Conservation (phyloP, 1,139 yeast species). For the Candida tetrigidarum region DNA sequence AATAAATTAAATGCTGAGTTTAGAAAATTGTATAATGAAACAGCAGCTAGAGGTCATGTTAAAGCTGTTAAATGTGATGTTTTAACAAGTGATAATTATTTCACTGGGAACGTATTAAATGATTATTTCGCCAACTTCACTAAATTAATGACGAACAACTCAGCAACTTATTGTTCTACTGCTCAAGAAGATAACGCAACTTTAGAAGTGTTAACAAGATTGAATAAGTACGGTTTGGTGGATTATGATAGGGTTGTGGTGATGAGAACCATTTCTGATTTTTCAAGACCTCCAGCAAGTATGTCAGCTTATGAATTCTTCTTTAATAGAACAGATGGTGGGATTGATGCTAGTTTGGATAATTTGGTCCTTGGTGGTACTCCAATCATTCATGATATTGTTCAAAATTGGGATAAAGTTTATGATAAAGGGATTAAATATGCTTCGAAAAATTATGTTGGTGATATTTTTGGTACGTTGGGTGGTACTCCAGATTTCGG, state of each 20-base stretch:
- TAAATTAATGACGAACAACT: conserved; percentile 56
- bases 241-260: conserved; percentile 62
- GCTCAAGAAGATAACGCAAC: conserved; percentile 76
- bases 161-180: conserved; percentile 63
- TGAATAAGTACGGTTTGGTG: conserved; percentile 56
- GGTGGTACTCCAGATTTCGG: conserved; percentile 41
- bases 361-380: conserved; percentile 60
- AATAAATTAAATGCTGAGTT: conserved; percentile 44
- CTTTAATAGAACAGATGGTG: conserved; percentile 55
- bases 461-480: conserved; percentile 61
- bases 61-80: conserved; percentile 59
- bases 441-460: conserved; percentile 57
- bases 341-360: conserved; percentile 49
- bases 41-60: conserved; percentile 57
- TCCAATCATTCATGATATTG: conserved; percentile 58
- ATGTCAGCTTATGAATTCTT: conserved; percentile 54
- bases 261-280: conserved; percentile 68
- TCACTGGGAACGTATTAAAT: conserved; percentile 55
- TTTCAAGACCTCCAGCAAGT: conserved; percentile 58
- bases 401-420: conserved; percentile 54
- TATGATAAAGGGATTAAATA: conserved; percentile 42
- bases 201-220: conserved; percentile 61
- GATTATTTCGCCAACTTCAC: conserved; percentile 56
- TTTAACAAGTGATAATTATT: conserved; percentile 64
- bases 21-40: conserved; percentile 50